Conservation (phyloP, 495 filamentous ascomycete species). For the Astrothelium subdiscretum region DNA sequence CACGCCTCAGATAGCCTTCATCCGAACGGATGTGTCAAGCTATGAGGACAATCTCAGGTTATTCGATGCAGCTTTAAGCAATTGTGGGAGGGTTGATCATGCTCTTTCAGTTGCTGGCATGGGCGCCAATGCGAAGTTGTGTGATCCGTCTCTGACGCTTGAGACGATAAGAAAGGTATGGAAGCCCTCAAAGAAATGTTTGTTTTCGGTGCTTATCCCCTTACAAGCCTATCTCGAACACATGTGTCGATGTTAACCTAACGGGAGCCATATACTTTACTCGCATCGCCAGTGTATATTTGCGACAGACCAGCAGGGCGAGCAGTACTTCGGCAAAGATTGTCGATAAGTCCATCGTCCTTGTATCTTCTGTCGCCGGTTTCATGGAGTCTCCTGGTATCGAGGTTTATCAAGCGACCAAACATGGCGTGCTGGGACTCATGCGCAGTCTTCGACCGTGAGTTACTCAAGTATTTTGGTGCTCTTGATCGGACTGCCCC, state of each 20-base stretch:
- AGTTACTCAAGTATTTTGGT: not conserved
- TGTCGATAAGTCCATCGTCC: constrained; percentile 35
- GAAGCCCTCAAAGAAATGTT: not conserved
- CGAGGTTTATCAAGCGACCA: constrained; percentile 38
- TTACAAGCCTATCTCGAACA: constrained; percentile 2
- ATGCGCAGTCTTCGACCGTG: constrained; percentile 37
- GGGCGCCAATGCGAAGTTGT: constrained; percentile 9
- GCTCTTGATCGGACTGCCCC: not conserved
- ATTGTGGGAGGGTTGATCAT: constrained; percentile 13
- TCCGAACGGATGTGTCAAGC: constrained; percentile 10
- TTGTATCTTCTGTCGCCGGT: constrained; percentile 35
- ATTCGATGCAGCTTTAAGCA: constrained; percentile 8
- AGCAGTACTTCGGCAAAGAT: not conserved
- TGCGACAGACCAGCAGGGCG: constrained; percentile 7
- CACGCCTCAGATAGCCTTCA: constrained; percentile 4
- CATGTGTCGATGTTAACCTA: constrained; percentile 13
- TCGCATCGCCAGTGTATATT: constrained; percentile 12
- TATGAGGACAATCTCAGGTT: constrained; percentile 14
- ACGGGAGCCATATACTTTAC: constrained; percentile 15
- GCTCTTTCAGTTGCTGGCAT: constrained; percentile 16
- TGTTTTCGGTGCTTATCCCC: not conserved
- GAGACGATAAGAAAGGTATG: constrained; percentile 12
- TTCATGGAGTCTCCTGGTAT: constrained; percentile 38
- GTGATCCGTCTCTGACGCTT: constrained; percentile 13
- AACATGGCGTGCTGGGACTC: constrained; percentile 40